Conservation (phyloP, 495 filamentous ascomycete species). For the Clohesyomyces aquaticus region DNA sequence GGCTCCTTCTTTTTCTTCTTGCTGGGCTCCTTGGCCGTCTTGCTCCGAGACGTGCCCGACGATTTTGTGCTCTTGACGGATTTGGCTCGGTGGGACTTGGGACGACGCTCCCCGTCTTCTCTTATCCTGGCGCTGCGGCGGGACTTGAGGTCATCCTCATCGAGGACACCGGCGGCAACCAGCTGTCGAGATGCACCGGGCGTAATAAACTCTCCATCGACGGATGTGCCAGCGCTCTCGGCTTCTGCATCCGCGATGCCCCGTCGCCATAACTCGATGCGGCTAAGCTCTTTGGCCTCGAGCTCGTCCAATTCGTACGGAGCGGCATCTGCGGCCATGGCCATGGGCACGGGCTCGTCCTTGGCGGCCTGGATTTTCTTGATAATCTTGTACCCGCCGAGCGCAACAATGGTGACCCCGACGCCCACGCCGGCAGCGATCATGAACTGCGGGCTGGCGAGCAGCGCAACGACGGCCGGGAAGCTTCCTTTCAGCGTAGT, state of each 20-base stretch:
- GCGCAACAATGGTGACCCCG: conserved; percentile 87
- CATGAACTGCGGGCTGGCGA: conserved; percentile 87
- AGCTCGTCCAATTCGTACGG: conserved; percentile 54
- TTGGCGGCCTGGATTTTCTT: conserved; percentile 70
- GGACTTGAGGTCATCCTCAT: conserved; percentile 45
- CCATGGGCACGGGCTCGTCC: conserved; percentile 47
- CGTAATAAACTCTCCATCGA: conserved; percentile 86
- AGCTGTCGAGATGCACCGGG: conserved; percentile 67
- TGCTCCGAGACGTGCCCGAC: conserved; percentile 20
- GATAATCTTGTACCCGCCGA: conserved; percentile 96
- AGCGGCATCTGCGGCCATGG: conserved; percentile 65
- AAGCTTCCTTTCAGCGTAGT: conserved; percentile 73
- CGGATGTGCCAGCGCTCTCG: conserved; percentile 64
- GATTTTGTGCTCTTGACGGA: conserved; percentile 36
- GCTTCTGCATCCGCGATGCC: conserved; percentile 74
- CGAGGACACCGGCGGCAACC: conserved; percentile 46
- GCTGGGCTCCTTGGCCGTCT: conserved; percentile 43
- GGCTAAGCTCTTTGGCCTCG: conserved; percentile 56
- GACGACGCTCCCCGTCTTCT: conserved; percentile 26
- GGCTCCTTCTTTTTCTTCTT: conserved; percentile 56
- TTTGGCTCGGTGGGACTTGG: conserved; percentile 35
- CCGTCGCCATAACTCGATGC: conserved; percentile 82
- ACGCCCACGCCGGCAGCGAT: conserved; percentile 88
- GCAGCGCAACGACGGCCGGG: conserved; percentile 82
- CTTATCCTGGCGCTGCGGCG: conserved; percentile 23